Conservation (phyloP, 768 basidiomycete genomes). For the Boletales sp. region DNA sequence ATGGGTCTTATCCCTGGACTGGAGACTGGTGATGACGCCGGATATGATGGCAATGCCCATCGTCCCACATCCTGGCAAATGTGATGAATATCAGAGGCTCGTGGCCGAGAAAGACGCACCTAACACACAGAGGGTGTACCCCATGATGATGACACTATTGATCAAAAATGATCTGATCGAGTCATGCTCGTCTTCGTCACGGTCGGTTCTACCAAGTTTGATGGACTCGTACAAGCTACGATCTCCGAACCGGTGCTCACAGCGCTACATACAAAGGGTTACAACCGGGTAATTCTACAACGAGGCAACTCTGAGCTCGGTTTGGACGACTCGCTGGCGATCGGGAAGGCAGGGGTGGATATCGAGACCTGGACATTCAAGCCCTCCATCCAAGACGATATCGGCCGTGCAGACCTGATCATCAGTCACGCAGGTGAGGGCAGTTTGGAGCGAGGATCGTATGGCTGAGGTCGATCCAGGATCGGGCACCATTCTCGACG, state of each 20-base stretch:
- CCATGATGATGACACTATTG: constrained; percentile 40
- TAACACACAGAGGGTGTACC: constrained; percentile 88
- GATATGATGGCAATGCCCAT: constrained; percentile 97
- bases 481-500: constrained; percentile 91
- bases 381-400: constrained; percentile 63
- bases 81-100: constrained; percentile 13
- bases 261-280: constrained; percentile 53
- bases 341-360: constrained; percentile 38
- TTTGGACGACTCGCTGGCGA: constrained; percentile 14
- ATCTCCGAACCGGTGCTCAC: constrained; percentile 57
- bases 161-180: too few species aligned
- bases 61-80: constrained; percentile 82
- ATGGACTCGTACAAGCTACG: constrained; percentile 60
- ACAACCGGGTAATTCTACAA: constrained; percentile 64
- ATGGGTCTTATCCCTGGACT: constrained; percentile 38
- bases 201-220: constrained; percentile 88
- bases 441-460: background rate
- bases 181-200: constrained; percentile 58
- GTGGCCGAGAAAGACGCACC: constrained; percentile 38
- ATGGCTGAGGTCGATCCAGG: constrained; percentile 44
- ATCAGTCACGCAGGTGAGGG: constrained; percentile 90
- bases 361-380: constrained; percentile 76
- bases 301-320: constrained; percentile 64
- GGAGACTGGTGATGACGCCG: constrained; percentile 83
- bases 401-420: constrained; percentile 67